Percentiles rank a stretch among this genome's conserved stretches.
phyloP scores from a whole-genome alignment of 768 basidiomycete genomes.

The Cystofilobasidium capitatum region DNA sequence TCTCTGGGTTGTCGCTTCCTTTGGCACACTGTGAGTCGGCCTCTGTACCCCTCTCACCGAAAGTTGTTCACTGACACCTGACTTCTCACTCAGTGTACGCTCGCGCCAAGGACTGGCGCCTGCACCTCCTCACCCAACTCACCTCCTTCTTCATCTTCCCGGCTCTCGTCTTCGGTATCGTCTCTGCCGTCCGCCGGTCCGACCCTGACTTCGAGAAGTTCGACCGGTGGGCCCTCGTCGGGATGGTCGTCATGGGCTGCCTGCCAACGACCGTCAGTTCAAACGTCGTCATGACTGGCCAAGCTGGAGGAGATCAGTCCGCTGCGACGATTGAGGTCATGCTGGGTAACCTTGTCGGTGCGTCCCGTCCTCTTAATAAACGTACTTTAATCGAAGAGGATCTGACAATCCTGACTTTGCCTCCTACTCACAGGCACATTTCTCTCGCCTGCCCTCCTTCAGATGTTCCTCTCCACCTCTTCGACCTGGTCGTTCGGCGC shows the following conservation, averaged over 20 bases:
- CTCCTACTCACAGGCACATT: slow-evolving; percentile 29
- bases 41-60: not conserved
- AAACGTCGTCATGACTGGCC: slow-evolving; percentile 38
- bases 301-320: slow-evolving; percentile 35
- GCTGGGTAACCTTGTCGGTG: slow-evolving; percentile 35
- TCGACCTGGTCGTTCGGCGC: slow-evolving; percentile 25
- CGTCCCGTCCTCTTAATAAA: too few relatives aligned
- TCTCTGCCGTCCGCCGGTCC: slow-evolving; percentile 28
- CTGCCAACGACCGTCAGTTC: slow-evolving; percentile 27
- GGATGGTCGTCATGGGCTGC: slow-evolving; percentile 33
- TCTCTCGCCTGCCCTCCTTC: slow-evolving; percentile 34
- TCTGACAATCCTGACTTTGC: not conserved
- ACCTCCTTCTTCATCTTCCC: slow-evolving; percentile 37
- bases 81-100: slow-evolving; percentile 7
- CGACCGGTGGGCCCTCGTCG: slow-evolving; percentile 32
- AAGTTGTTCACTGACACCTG: not conserved
- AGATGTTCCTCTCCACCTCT: slow-evolving; percentile 25
- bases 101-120: slow-evolving; percentile 31
- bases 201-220: slow-evolving; percentile 31
- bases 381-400: too few relatives aligned
- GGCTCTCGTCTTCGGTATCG: slow-evolving; percentile 34
- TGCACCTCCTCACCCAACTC: slow-evolving; percentile 36
- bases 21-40: slow-evolving; percentile 19
- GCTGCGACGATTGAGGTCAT: slow-evolving; percentile 37
- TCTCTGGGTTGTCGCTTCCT: slow-evolving; percentile 35